Base-by-base conservation (phyloP, 345 rosid genomes). In the Gossypium thurberi region DNA sequence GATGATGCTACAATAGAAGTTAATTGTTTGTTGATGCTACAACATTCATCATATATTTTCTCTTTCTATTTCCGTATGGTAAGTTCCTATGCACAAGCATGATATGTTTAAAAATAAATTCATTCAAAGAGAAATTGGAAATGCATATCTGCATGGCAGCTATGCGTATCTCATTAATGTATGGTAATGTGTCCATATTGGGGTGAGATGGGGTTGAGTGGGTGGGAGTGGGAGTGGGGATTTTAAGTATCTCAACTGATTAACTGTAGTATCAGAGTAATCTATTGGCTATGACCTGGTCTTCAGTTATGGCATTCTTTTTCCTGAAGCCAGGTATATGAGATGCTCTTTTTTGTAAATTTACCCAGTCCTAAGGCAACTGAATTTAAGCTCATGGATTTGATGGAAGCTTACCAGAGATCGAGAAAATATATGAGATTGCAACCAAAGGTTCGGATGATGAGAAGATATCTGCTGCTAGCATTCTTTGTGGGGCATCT, bases 391-490 rank as follows among this genome's bases (percentile, higher is more conserved):
- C 87, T 87, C 85, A 78, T 95, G 87, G 83, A 82, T 92, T 83
- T 95, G 89, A 84, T 95, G 96, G 90, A 91, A 95, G 99, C 86
- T 91, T 95, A 84, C 87, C 89, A 84, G 99, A 91, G 86, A 78
- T 95, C 8, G 97, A 95, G 90, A 95, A 89, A 84, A 77, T 95
- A 73, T 91, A 88, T 78, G 99, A 91, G 85, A 79, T 95, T 83
- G 97, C 99, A 71, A 63, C 85, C 81, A 87, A 67, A 73, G 97
- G 99, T 72, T 87, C 93, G 15, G 89, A 85, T 69, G 98, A 95
- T 71, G 99, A 95, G 85, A 95, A 89, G 93, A 84, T 92, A 76
- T 85, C 86, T 40, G 98, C 90, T 65, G 97, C 94, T 74, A 82
- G 89, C 80, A 85, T 95, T 85, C 94, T 95, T 70, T 92, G 99